These are phyloP conservation scores for Talaromyces funiculosus DNA, from an alignment of 2,329 filamentous ascomycete species.

Conservation along the genomic window DNA sequence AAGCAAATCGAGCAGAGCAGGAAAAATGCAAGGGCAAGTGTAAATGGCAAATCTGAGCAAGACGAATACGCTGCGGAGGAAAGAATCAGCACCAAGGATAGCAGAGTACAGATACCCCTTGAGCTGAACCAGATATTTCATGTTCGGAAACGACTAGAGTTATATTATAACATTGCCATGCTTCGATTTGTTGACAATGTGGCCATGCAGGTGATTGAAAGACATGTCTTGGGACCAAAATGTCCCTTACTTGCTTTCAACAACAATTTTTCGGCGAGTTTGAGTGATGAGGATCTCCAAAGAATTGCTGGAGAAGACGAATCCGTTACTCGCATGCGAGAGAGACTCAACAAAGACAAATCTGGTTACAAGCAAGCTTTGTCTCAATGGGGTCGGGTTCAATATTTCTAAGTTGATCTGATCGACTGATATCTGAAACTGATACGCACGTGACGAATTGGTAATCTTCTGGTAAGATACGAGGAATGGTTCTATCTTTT, in stretches of 20 bases:
- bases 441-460: not conserved
- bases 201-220: constrained; percentile 14
- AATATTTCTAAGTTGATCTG: not conserved
- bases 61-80: not conserved
- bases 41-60: not conserved
- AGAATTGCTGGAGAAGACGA: constrained; percentile 17
- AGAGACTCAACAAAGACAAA: constrained; percentile 9
- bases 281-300: constrained; percentile 14
- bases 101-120: not conserved
- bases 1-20: not conserved
- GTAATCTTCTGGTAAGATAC: too few relatives aligned
- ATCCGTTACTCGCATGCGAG: constrained; percentile 9
- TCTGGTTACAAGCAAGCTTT: constrained; percentile 14
- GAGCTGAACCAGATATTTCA: constrained; percentile 14
- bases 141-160: constrained; percentile 4
- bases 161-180: constrained; percentile 15
- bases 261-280: constrained; percentile 1
- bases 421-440: not conserved
- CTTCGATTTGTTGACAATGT: constrained; percentile 17
- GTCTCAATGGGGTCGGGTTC: constrained; percentile 4
- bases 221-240: constrained; percentile 2
- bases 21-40: not conserved
- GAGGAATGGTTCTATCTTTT: too few relatives aligned
- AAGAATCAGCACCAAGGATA: not conserved
- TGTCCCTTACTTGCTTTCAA: constrained; percentile 12